These are phyloP conservation scores for Tuber calosporum DNA, from an alignment of 495 filamentous ascomycete species.

Conservation along the genomic window DNA sequence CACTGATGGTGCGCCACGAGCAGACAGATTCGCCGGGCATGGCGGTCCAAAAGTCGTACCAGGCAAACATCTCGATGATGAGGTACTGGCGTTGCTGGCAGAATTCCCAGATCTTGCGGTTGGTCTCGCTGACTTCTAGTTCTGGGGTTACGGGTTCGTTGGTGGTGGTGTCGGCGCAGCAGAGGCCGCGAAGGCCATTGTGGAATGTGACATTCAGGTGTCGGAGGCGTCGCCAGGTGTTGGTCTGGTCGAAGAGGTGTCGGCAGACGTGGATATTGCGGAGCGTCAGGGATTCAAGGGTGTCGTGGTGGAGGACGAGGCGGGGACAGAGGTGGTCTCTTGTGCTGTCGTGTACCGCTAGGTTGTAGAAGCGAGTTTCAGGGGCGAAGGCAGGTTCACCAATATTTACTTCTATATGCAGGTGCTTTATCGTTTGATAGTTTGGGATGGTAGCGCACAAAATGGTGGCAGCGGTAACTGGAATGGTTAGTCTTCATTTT, in stretches of 20 bases:
- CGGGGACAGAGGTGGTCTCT: constrained; percentile 38
- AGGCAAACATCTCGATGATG: constrained; percentile 23
- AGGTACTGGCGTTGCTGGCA: constrained; percentile 20
- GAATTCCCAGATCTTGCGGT: constrained; percentile 20
- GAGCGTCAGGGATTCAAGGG: constrained; percentile 35
- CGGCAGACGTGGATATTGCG: constrained; percentile 37
- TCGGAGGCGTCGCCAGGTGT: constrained; percentile 29
- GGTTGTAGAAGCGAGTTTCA: constrained; percentile 36
- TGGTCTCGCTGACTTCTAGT: constrained; percentile 25
- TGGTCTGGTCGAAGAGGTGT: constrained; percentile 28
- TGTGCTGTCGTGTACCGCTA: constrained; percentile 34
- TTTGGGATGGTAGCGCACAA: constrained; percentile 36
- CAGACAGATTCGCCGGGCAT: constrained; percentile 21
- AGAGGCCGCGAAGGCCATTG: constrained; percentile 32
- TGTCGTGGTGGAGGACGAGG: constrained; percentile 27
- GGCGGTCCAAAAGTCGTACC: constrained; percentile 20
- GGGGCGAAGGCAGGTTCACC: constrained; percentile 35
- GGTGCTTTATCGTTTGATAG: constrained; percentile 33
- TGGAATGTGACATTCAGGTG: constrained; percentile 32
- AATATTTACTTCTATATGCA: constrained; percentile 34
- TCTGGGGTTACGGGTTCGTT: constrained; percentile 28
- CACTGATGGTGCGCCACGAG: constrained; percentile 25
- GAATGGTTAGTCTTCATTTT: background rate
- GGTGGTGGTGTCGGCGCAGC: constrained; percentile 19
- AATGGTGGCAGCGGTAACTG: constrained; percentile 34